Conservation (phyloP, 192 early-diverging fungal genomes). For the Backusella australiensis region DNA sequence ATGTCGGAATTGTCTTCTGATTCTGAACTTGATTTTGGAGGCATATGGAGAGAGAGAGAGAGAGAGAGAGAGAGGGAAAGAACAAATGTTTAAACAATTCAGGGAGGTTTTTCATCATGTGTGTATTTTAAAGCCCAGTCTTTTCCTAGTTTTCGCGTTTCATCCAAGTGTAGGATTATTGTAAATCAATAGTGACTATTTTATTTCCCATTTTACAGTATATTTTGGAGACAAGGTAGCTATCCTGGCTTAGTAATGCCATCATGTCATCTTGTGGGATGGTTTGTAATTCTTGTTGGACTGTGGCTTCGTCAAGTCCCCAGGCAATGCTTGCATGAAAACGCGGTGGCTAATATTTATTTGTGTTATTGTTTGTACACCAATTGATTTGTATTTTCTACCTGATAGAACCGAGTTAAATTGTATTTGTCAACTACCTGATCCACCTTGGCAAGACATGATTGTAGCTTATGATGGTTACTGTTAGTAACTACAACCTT, state of each 20-base stretch:
- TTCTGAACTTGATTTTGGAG: background rate
- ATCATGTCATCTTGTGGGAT: background rate
- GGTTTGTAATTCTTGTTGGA: background rate
- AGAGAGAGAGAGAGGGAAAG: too few species aligned
- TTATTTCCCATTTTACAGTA: background rate
- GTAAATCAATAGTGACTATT: background rate
- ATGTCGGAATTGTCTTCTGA: background rate
- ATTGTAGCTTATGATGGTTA: background rate
- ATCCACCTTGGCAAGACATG: background rate
- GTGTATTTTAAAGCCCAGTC: background rate
- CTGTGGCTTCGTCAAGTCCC: background rate
- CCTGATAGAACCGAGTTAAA: background rate
- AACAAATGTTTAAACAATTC: background rate
- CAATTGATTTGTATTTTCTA: background rate
- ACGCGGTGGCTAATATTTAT: background rate
- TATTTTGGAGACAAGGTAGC: background rate
- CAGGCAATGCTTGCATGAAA: conserved; percentile 11
- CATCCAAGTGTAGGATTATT: background rate
- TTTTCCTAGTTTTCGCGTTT: background rate
- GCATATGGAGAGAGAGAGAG: background rate
- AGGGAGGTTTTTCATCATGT: background rate
- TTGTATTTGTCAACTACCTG: background rate
- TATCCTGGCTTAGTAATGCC: background rate
- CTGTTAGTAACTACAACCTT: background rate
- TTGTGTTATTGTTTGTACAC: background rate